Evolutionary conservation across 805 yeast genomes (phyloP).

Genomic region (Cyberlindnera samutprakarnensis): DNA sequence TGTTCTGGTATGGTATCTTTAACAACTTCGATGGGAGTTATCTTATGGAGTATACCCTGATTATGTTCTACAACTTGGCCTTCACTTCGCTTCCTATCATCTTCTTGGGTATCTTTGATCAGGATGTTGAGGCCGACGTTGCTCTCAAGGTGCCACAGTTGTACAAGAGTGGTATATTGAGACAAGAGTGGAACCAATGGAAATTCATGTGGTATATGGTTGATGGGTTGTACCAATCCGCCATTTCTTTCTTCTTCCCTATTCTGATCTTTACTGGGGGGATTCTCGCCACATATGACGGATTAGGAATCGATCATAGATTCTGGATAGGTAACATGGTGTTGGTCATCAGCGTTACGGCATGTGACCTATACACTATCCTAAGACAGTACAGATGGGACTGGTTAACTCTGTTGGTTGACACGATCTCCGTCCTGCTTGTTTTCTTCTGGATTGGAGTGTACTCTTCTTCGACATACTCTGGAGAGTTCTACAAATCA

Average conservation of each 20-base stretch:
- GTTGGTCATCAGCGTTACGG: slow-evolving; percentile 53
- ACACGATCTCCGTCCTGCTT: slow-evolving; percentile 48
- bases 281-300: slow-evolving; percentile 40
- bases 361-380: slow-evolving; percentile 59
- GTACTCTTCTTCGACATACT: slow-evolving; percentile 52
- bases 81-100: slow-evolving; percentile 78
- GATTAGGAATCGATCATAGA: slow-evolving; percentile 58
- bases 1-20: slow-evolving; percentile 76
- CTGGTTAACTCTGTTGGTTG: slow-evolving; percentile 56
- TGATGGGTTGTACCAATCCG: slow-evolving; percentile 73
- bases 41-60: slow-evolving; percentile 67
- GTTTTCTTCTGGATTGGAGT: slow-evolving; percentile 73
- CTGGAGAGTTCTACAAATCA: slow-evolving; percentile 53
- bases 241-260: slow-evolving; percentile 67
- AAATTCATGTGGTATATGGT: slow-evolving; percentile 70
- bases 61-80: slow-evolving; percentile 78
- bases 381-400: slow-evolving; percentile 78
- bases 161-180: slow-evolving; percentile 63
- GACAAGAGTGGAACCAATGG: slow-evolving; percentile 60
- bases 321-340: slow-evolving; percentile 63
- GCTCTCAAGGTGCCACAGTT: slow-evolving; percentile 68
- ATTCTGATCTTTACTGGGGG: slow-evolving; percentile 43
- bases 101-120: slow-evolving; percentile 70
- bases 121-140: slow-evolving; percentile 65
- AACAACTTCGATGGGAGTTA: slow-evolving; percentile 75